Percentiles rank a stretch among this genome's conserved stretches.
Evolutionary conservation across 2,329 filamentous ascomycete genomes (phyloP).

Genomic region (Bertia moriformis): DNA sequence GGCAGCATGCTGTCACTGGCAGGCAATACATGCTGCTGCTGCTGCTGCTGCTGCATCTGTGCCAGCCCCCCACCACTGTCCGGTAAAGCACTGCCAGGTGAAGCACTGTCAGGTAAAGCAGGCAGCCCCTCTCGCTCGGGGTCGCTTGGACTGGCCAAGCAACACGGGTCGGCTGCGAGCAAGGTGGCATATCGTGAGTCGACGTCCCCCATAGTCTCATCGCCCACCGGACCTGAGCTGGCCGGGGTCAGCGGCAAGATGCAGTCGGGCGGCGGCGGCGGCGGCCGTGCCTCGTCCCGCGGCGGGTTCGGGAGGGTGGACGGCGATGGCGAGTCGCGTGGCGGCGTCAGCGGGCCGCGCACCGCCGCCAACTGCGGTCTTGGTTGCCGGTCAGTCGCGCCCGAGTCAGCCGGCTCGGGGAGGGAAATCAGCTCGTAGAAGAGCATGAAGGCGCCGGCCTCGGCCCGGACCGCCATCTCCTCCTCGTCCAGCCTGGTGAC

Average conservation of each 20-base stretch:
- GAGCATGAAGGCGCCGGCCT: slow-evolving; percentile 86
- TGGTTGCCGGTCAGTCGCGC: neutral
- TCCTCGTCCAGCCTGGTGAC: slow-evolving; percentile 63
- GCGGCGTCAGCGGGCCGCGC: neutral
- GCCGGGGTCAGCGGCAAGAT: neutral
- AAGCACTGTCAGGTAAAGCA: too few species aligned
- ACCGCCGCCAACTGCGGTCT: neutral
- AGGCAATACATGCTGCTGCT: too few species aligned
- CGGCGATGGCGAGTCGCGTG: neutral
- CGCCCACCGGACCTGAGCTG: neutral
- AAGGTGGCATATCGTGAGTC: too few species aligned
- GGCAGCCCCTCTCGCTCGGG: too few species aligned
- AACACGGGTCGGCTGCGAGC: too few species aligned
- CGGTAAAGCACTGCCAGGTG: too few species aligned
- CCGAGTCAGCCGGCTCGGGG: neutral
- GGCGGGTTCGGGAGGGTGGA: too few species aligned
- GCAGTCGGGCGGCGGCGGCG: neutral
- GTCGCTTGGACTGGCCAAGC: too few species aligned
- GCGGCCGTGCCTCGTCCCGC: neutral
- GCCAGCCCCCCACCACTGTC: too few species aligned
- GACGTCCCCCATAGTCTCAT: too few species aligned
- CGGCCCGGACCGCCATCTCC: slow-evolving; percentile 42
- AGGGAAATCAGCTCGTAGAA: slow-evolving; percentile 65
- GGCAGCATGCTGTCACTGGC: too few species aligned
- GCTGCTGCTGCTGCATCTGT: too few species aligned